Percentiles rank a stretch among this genome's conserved stretches.
Evolutionary conservation across 805 yeast species (phyloP).

Genomic region (Candida loeiensis): DNA sequence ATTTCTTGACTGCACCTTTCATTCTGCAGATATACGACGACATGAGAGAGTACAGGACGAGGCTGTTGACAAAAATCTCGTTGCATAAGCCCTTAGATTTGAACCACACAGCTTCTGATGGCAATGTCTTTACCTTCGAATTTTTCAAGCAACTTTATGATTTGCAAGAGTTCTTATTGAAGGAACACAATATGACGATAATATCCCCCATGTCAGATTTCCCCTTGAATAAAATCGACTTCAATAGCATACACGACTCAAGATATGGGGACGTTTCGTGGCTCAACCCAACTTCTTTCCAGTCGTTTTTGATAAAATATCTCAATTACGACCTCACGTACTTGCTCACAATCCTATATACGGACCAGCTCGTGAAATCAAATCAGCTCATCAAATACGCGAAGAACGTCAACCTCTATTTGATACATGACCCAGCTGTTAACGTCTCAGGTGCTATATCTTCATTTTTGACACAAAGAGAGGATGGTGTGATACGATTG

Average conservation of each 20-base stretch:
- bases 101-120: background rate
- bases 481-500: constrained; percentile 2
- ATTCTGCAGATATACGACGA: background rate
- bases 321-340: constrained; percentile 26
- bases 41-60: background rate
- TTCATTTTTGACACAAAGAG: constrained; percentile 1
- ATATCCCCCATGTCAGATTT: constrained; percentile 13
- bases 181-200: constrained; percentile 3
- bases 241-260: background rate
- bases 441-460: constrained; percentile 4
- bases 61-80: constrained; percentile 8
- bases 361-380: constrained; percentile 21
- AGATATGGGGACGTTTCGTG: background rate
- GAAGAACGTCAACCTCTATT: constrained; percentile 18
- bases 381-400: constrained; percentile 32
- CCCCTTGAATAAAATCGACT: constrained; percentile 9
- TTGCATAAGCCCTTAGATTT: constrained; percentile 9
- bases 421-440: constrained; percentile 15
- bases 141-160: constrained; percentile 12
- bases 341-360: constrained; percentile 21
- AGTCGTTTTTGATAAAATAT: constrained; percentile 15
- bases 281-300: constrained; percentile 5
- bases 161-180: constrained; percentile 8
- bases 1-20: background rate
- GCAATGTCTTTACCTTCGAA: constrained; percentile 14